Evolutionary conservation across 495 filamentous ascomycete species (phyloP).

Genomic region (Podospora pseudocomata): DNA sequence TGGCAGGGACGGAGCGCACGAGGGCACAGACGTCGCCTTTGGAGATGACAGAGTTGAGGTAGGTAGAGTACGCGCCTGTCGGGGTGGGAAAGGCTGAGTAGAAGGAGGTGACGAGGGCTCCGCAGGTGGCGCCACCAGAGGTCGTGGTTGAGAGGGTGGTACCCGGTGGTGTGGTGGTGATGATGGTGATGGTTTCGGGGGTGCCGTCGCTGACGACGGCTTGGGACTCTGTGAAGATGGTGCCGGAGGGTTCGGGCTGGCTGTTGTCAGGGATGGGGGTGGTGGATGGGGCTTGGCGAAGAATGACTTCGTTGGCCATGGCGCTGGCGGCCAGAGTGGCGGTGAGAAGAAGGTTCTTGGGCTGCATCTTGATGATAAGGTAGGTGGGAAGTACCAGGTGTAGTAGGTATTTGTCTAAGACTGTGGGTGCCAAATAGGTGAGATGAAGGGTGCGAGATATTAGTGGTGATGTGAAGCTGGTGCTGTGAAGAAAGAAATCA

Average conservation of each 20-base stretch:
- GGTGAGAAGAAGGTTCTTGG: not conserved
- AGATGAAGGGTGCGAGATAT: too few relatives aligned
- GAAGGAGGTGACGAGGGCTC: not conserved
- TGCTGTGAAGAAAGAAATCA: too few relatives aligned
- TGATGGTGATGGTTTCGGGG: not conserved
- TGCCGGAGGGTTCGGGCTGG: not conserved
- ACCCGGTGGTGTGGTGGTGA: not conserved
- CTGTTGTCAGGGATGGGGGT: not conserved
- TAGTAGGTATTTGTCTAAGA: not conserved
- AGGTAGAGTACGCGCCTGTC: not conserved
- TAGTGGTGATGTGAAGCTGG: too few relatives aligned
- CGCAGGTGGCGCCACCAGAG: not conserved
- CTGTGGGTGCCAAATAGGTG: too few relatives aligned
- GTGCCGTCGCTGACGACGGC: not conserved
- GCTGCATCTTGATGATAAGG: not conserved
- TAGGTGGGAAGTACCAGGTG: not conserved
- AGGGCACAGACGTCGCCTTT: not conserved
- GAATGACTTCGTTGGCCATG: not conserved
- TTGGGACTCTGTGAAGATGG: not conserved
- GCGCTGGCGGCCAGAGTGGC: not conserved
- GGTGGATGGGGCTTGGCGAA: not conserved
- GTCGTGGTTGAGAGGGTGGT: not conserved
- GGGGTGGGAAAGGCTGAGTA: not conserved
- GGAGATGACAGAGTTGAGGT: not conserved
- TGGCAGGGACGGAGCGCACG: not conserved